phyloP scores from a whole-genome alignment of 1,284 basidiomycete species.

The Pascua guehoae region DNA sequence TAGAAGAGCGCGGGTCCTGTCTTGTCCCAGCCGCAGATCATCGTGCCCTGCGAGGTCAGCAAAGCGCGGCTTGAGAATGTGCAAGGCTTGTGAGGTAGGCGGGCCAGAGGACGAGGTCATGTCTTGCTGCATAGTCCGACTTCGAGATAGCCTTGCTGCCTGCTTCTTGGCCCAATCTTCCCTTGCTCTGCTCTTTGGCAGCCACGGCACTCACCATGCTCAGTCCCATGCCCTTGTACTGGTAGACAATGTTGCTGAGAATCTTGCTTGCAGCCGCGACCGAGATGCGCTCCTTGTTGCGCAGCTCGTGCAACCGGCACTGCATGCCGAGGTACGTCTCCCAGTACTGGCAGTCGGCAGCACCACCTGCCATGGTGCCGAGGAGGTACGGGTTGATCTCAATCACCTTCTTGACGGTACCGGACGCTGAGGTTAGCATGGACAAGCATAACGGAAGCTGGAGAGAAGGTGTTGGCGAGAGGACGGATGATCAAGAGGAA shows the following conservation, averaged over 20 bases:
- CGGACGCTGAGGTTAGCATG: slow-evolving; percentile 62
- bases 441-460: too few relatives aligned
- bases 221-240: slow-evolving; percentile 98
- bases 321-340: slow-evolving; percentile 99
- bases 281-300: slow-evolving; percentile 96
- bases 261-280: slow-evolving; percentile 98
- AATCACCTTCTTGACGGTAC: slow-evolving; percentile 98
- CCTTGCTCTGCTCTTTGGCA: neutral
- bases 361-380: slow-evolving; percentile 99
- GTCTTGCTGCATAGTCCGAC: too few relatives aligned
- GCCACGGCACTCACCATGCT: slow-evolving; percentile 70
- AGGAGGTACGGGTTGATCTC: slow-evolving; percentile 99
- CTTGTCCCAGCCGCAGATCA: slow-evolving; percentile 99
- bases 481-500: too few relatives aligned
- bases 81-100: too few relatives aligned
- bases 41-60: slow-evolving; percentile 69
- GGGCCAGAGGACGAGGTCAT: too few relatives aligned
- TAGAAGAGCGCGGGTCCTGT: slow-evolving; percentile 98
- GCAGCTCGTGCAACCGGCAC: slow-evolving; percentile 92
- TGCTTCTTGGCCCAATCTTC: too few relatives aligned
- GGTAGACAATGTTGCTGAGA: slow-evolving; percentile 93
- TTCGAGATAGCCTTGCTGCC: too few relatives aligned
- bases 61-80: too few relatives aligned
- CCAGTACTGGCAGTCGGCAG: slow-evolving; percentile 60
- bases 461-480: too few relatives aligned